These are phyloP conservation scores for Vaccinium corymbosum DNA, from an alignment of 148 eudicot genomes.

Conservation along the genomic window DNA sequence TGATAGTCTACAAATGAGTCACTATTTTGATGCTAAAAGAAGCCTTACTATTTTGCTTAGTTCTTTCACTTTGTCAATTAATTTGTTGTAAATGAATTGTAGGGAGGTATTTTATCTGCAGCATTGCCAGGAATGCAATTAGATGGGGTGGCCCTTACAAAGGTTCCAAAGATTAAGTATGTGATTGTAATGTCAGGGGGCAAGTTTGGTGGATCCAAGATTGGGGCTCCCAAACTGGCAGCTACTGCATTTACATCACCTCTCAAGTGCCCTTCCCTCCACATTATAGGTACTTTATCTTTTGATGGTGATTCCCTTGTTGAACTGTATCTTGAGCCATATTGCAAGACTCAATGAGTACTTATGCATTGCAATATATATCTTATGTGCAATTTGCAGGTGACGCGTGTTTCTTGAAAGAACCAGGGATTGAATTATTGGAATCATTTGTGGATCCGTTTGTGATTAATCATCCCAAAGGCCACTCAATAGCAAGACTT, in stretches of 20 bases:
- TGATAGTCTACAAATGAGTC: too few relatives aligned
- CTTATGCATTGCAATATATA: not conserved
- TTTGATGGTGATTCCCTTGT: not conserved
- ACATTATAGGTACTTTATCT: conserved; percentile 27
- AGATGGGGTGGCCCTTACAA: conserved; percentile 30
- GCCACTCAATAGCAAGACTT: conserved; percentile 21
- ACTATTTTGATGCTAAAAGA: too few relatives aligned
- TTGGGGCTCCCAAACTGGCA: conserved; percentile 27
- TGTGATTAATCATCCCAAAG: conserved; percentile 19
- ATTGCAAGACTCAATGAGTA: not conserved
- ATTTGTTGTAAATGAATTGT: too few relatives aligned
- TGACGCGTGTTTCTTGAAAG: conserved; percentile 13
- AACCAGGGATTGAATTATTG: conserved; percentile 8
- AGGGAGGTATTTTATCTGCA: conserved; percentile 20
- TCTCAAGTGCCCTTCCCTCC: conserved; percentile 34
- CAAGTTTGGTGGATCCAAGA: conserved; percentile 24
- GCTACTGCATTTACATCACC: conserved; percentile 33
- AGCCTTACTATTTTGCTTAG: too few relatives aligned
- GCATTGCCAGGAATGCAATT: conserved; percentile 25
- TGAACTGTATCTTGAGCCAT: not conserved
- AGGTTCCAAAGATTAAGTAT: conserved; percentile 33
- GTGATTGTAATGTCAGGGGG: conserved; percentile 33
- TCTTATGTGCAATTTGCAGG: not conserved
- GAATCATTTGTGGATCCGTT: conserved; percentile 20
- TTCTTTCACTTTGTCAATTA: too few relatives aligned